phyloP scores from a whole-genome alignment of 2,329 filamentous ascomycete genomes.

The Exserohilum turcica region DNA sequence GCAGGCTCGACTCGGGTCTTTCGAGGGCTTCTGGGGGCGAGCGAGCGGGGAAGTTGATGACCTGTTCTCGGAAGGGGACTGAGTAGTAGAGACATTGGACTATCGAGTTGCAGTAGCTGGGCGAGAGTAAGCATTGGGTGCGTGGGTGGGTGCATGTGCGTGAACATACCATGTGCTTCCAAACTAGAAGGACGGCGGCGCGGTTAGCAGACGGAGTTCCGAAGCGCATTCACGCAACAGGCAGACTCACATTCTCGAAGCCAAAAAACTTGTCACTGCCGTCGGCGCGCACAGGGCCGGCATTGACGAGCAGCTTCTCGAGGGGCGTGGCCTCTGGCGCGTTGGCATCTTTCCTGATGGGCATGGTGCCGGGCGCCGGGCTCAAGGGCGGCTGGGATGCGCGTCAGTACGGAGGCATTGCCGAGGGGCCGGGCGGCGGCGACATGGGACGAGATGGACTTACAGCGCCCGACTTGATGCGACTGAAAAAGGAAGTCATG shows the following conservation, averaged over 20 bases:
- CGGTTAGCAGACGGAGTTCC: constrained; percentile 28
- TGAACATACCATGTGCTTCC: constrained; percentile 87
- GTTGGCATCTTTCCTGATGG: constrained; percentile 65
- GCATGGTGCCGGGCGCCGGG: constrained; percentile 52
- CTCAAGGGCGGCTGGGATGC: constrained; percentile 52
- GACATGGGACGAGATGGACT: constrained; percentile 30
- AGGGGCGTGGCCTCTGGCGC: constrained; percentile 62
- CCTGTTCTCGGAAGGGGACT: constrained; percentile 87
- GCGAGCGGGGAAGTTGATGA: constrained; percentile 84
- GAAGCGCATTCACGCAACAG: constrained; percentile 11
- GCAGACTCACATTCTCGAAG: constrained; percentile 84
- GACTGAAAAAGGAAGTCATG: constrained; percentile 61
- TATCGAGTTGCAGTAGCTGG: constrained; percentile 97
- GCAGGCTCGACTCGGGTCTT: constrained; percentile 57
- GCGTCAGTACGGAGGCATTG: constrained; percentile 32
- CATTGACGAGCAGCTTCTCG: constrained; percentile 81
- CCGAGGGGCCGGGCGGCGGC: constrained; percentile 1
- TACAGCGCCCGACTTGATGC: constrained; percentile 57
- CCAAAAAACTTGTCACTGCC: constrained; percentile 98
- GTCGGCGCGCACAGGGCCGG: constrained; percentile 79
- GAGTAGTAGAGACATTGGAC: constrained; percentile 97
- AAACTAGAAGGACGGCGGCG: constrained; percentile 64
- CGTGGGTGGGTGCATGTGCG: constrained; percentile 7
- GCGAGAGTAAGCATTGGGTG: constrained; percentile 14
- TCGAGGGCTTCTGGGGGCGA: constrained; percentile 70